Evolutionary conservation across 495 filamentous ascomycete genomes (phyloP), one percentile per base, ranked within the genome.

Genomic region (Patellaria atrata): DNA sequence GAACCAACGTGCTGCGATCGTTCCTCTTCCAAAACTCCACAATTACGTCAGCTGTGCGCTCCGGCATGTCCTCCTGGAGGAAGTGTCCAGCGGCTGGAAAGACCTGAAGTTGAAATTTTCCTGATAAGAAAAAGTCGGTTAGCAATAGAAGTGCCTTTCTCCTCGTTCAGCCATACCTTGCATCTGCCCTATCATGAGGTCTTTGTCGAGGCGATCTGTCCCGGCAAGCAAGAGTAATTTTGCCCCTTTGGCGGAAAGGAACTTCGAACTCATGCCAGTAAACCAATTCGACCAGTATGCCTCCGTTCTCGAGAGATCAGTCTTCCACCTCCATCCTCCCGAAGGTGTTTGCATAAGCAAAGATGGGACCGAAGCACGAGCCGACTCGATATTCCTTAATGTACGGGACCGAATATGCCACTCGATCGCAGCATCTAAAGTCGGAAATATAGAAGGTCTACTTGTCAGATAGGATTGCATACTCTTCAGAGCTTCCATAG

Each of bases 221-320:
- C 89, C 89, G 4, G 89, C 91, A 11, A 99, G 68, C 18, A 99
- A 58, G 17, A 99, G 60, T 39, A 96, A 52, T 57, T 99, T 99
- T 27, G 85, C 89, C 6, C 87, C 89, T 30, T 69, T 68, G 0
- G 77, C 80, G 21, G 68, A 64, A 17, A 99, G 67, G 54, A 99
- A 99, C 56, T 94, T 94, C 34, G 66, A 65, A 47, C 81, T 91
- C 34, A 96, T 63, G 0, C 84, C 85, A 12, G 70, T 58, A 44
- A 96, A 99, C 89, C 89, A 99, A 35, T 71, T 75, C 51, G 85
- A 74, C 89, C 89, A 99, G 52, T 85, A 94, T 11, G 81, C 78
- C 46, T 92, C 75, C 11, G 91, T 94, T 23, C 69, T 67, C 2
- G 68, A 73, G 5, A 96, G 68, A 43, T 94, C 75, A 3, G 89